These are phyloP conservation scores for Pleurotus ostreatus DNA, from an alignment of 768 basidiomycete genomes.

Conservation along the genomic window DNA sequence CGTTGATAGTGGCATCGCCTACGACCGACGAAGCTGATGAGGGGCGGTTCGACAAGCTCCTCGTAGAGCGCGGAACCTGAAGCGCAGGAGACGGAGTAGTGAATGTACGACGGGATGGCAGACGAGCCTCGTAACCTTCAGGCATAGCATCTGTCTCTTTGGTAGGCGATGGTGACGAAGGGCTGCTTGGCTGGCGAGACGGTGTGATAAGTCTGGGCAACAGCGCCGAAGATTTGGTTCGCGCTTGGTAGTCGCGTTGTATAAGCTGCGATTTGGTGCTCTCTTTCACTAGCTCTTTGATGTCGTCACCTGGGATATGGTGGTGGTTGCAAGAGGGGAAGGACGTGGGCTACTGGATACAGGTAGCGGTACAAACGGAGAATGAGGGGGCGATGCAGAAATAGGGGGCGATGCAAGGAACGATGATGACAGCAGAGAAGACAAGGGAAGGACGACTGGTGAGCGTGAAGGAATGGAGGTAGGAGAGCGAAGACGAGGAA, in stretches of 20 bases:
- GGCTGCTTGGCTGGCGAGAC: not conserved
- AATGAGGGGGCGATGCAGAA: not conserved
- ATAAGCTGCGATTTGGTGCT: not conserved
- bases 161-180: too few species aligned
- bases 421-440: not conserved
- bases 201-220: not conserved
- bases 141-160: too few species aligned
- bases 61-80: too few species aligned
- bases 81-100: slow-evolving; percentile 9
- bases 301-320: not conserved
- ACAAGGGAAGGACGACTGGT: not conserved
- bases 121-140: slow-evolving; percentile 6
- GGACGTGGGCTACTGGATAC: not conserved
- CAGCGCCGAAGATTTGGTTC: not conserved
- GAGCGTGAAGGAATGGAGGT: not conserved
- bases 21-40: slow-evolving; percentile 9
- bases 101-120: slow-evolving; percentile 12
- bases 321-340: not conserved
- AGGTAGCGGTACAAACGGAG: not conserved
- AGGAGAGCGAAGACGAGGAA: slow-evolving; percentile 10
- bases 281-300: too few species aligned
- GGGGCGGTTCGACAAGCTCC: not conserved
- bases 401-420: not conserved
- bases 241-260: not conserved
- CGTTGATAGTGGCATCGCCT: not conserved